Evolutionary conservation across 2,329 filamentous ascomycete genomes (phyloP).

Genomic region (Macrophomina phaseolina): DNA sequence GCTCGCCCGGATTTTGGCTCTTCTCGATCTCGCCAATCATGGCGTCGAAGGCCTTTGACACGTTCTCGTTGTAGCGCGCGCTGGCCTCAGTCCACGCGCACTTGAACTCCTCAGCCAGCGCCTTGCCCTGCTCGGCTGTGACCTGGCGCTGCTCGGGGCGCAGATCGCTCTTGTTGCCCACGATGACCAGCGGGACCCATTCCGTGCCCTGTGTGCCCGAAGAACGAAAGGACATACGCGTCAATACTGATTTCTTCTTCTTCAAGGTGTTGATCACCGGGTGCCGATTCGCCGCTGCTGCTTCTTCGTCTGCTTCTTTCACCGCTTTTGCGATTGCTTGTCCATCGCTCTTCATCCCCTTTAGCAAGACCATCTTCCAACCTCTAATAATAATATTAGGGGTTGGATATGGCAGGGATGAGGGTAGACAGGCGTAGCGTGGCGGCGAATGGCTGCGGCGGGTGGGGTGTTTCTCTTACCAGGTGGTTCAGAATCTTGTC

Average conservation of each 20-base stretch:
- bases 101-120: conserved; percentile 82
- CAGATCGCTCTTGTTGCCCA: conserved; percentile 96
- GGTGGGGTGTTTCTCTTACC: conserved; percentile 58
- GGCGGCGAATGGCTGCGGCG: conserved; percentile 13
- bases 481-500: conserved; percentile 98
- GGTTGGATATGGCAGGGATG: neutral
- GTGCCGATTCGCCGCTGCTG: neutral
- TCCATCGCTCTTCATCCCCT: neutral
- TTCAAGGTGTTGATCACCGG: neutral
- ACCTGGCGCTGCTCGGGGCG: conserved; percentile 93
- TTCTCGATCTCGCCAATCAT: conserved; percentile 96
- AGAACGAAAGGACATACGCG: neutral
- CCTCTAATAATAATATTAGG: neutral
- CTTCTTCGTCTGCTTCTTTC: neutral
- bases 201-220: conserved; percentile 74
- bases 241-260: neutral
- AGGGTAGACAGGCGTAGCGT: conserved; percentile 21
- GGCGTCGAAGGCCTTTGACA: conserved; percentile 88
- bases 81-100: conserved; percentile 96
- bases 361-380: neutral
- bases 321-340: too few relatives aligned
- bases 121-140: conserved; percentile 80
- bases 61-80: conserved; percentile 92
- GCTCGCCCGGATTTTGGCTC: conserved; percentile 85
- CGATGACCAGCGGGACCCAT: conserved; percentile 89